Evolutionary conservation across 2,329 filamentous ascomycete species (phyloP).

Genomic region (Aspergillus persii): DNA sequence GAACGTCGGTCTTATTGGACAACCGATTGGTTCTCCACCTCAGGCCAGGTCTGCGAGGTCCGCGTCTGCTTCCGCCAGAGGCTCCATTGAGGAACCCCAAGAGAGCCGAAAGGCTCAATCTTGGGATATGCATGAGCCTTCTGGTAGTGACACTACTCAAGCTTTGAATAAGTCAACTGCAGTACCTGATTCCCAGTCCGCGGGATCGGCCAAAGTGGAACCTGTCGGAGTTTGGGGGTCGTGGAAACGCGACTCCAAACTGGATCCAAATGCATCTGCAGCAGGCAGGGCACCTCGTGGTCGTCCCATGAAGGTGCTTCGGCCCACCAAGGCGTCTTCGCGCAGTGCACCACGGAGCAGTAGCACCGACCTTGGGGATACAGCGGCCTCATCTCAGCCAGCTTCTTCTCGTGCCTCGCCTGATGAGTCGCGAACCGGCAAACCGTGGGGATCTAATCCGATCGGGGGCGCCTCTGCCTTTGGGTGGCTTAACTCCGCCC

Average conservation of each 20-base stretch:
- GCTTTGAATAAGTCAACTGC: slow-evolving; percentile 24
- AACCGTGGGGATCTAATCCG: slow-evolving; percentile 69
- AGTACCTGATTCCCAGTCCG: slow-evolving; percentile 28
- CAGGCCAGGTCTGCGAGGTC: slow-evolving; percentile 24
- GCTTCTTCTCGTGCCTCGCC: slow-evolving; percentile 21
- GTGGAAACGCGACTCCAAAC: slow-evolving; percentile 58
- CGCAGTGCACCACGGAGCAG: slow-evolving; percentile 22
- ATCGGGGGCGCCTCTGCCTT: slow-evolving; percentile 92
- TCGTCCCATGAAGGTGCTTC: slow-evolving; percentile 83
- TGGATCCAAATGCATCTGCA: slow-evolving; percentile 41
- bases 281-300: slow-evolving; percentile 62
- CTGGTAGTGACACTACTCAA: slow-evolving; percentile 15
- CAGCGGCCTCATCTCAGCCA: slow-evolving; percentile 12
- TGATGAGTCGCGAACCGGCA: slow-evolving; percentile 34
- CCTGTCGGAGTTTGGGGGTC: slow-evolving; percentile 66
- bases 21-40: slow-evolving; percentile 20
- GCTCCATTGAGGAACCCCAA: slow-evolving; percentile 23
- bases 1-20: slow-evolving; percentile 34
- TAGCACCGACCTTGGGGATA: slow-evolving; percentile 11
- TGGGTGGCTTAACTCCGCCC: slow-evolving; percentile 72
- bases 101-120: slow-evolving; percentile 19
- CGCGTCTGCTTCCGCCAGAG: slow-evolving; percentile 22
- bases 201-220: slow-evolving; percentile 28
- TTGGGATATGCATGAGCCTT: slow-evolving; percentile 7
- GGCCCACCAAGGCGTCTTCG: slow-evolving; percentile 64